Conservation (phyloP, 345 rosid species). For the Aegle marmelos region DNA sequence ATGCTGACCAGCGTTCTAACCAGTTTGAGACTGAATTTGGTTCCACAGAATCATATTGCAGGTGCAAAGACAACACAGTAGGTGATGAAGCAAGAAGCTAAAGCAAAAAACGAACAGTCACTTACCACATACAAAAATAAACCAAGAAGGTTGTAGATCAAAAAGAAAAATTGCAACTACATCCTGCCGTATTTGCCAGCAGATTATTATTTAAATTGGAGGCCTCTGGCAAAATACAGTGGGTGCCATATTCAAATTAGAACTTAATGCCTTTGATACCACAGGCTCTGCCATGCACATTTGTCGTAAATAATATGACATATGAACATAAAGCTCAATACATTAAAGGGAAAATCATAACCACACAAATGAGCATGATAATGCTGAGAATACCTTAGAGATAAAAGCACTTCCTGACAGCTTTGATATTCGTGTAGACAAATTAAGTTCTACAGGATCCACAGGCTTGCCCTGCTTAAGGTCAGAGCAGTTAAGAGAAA, state of each 20-base stretch:
- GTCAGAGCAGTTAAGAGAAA: constrained; percentile 1
- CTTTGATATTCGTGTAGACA: constrained; percentile 43
- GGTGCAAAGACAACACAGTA: constrained; percentile 51
- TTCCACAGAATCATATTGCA: constrained; percentile 47
- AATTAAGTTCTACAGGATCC: constrained; percentile 27
- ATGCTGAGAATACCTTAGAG: constrained; percentile 50
- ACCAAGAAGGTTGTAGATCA: neutral
- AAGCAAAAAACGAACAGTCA: constrained; percentile 28
- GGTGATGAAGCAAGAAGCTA: constrained; percentile 84
- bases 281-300: neutral
- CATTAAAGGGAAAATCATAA: constrained; percentile 2
- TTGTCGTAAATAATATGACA: neutral
- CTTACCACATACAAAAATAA: neutral
- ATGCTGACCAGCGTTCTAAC: constrained; percentile 82
- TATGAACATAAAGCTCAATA: neutral
- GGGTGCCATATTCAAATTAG: neutral
- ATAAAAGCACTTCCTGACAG: constrained; percentile 56
- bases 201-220: constrained; percentile 3
- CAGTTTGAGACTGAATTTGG: constrained; percentile 70
- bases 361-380: neutral
- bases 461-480: constrained; percentile 44
- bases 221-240: neutral
- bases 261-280: neutral
- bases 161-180: constrained; percentile 2
- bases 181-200: neutral